Evolutionary conservation across 73 alveolate species (phyloP).

Genomic region (Blepharisma japonicum): DNA sequence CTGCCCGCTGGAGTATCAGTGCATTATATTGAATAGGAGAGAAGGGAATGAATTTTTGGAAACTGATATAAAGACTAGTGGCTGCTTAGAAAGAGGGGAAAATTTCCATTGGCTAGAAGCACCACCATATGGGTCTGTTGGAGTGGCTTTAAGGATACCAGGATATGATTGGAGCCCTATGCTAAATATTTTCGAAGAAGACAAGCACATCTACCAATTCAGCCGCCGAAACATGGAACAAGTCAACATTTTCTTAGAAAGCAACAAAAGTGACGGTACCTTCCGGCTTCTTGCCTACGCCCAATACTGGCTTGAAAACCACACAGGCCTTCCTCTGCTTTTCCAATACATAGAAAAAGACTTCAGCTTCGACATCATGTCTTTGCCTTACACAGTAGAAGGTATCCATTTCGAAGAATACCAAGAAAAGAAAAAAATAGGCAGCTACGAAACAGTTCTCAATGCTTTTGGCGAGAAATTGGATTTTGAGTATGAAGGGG

Average conservation of each 20-base stretch:
- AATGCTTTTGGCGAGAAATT: not conserved
- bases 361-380: not conserved
- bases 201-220: constrained; percentile 23
- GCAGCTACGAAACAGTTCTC: not conserved
- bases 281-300: not conserved
- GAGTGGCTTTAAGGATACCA: constrained; percentile 1
- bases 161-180: not conserved
- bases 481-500: constrained; percentile 23
- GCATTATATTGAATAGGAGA: not conserved
- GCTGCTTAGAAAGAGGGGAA: not conserved
- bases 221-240: not conserved
- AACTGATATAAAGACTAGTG: not conserved
- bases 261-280: not conserved
- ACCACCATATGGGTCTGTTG: not conserved
- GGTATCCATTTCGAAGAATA: not conserved
- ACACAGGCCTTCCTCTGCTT: constrained; percentile 28
- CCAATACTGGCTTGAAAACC: constrained; percentile 30
- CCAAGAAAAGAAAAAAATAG: not conserved
- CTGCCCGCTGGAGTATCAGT: not conserved
- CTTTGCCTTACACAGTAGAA: constrained; percentile 28
- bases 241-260: constrained; percentile 11
- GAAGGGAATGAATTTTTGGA: too few relatives aligned
- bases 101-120: not conserved
- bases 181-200: not conserved
- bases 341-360: constrained; percentile 21